Conservation (phyloP, 1,284 basidiomycete species). For the Boletus sp. region DNA sequence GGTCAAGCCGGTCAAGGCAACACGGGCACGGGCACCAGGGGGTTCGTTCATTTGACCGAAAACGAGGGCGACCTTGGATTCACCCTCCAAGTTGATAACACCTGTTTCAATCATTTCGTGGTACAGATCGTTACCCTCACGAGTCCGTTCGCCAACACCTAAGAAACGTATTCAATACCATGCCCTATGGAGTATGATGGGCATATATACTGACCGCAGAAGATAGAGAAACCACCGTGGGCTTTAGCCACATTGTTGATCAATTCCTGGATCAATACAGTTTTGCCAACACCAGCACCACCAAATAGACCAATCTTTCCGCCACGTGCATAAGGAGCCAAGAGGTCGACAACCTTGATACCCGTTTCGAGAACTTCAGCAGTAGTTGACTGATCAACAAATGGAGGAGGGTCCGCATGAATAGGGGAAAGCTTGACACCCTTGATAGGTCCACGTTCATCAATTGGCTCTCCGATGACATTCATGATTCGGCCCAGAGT, state of each 20-base stretch:
- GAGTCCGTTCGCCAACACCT: slow-evolving; percentile 99
- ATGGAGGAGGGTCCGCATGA: slow-evolving; percentile 93
- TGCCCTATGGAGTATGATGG: neutral
- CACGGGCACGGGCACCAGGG: slow-evolving; percentile 99
- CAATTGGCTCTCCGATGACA: slow-evolving; percentile 99
- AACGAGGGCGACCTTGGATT: slow-evolving; percentile 99
- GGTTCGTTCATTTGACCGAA: slow-evolving; percentile 99
- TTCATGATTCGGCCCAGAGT: slow-evolving; percentile 99
- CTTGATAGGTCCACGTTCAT: slow-evolving; percentile 98
- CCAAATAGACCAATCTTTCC: slow-evolving; percentile 99
- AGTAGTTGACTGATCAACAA: slow-evolving; percentile 97
- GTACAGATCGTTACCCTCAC: slow-evolving; percentile 99
- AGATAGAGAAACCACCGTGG: slow-evolving; percentile 99
- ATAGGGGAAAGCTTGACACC: slow-evolving; percentile 89
- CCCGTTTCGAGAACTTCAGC: slow-evolving; percentile 98
- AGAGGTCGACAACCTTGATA: slow-evolving; percentile 99
- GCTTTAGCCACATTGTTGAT: slow-evolving; percentile 99
- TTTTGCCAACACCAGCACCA: slow-evolving; percentile 99
- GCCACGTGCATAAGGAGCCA: slow-evolving; percentile 99
- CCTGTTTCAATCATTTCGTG: slow-evolving; percentile 99
- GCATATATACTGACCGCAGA: slow-evolving; percentile 83
- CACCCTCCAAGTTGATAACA: slow-evolving; percentile 98
- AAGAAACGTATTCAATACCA: neutral
- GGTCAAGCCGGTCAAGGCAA: slow-evolving; percentile 96
- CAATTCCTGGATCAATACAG: slow-evolving; percentile 97